Evolutionary conservation across 2,329 filamentous ascomycete species (phyloP).

Genomic region (Xylariaceae sp.): DNA sequence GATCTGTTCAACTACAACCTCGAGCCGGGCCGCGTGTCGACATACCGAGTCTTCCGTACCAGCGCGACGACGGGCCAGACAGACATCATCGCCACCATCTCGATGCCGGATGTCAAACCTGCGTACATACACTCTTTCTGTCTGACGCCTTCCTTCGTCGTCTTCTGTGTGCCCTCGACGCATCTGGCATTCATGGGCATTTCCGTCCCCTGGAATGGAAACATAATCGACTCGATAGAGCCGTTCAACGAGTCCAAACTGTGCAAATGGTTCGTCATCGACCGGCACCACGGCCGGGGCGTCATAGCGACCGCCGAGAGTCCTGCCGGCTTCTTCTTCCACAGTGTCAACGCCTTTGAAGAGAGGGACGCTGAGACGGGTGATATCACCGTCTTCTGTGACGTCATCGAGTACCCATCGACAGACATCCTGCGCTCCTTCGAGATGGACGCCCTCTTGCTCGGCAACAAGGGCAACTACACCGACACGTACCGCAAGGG

Average conservation of each 20-base stretch:
- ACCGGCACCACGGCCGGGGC: conserved; percentile 56
- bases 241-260: conserved; percentile 52
- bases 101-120: conserved; percentile 41
- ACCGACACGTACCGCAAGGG: conserved; percentile 37
- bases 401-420: conserved; percentile 59
- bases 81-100: conserved; percentile 64
- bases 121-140: conserved; percentile 84
- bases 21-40: conserved; percentile 49
- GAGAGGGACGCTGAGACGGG: conserved; percentile 39
- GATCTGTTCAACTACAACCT: conserved; percentile 81
- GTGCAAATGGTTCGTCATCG: conserved; percentile 69
- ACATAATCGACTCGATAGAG: conserved; percentile 62
- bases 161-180: conserved; percentile 67
- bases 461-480: conserved; percentile 44
- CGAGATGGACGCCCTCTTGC: conserved; percentile 64
- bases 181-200: conserved; percentile 54
- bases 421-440: conserved; percentile 60
- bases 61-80: conserved; percentile 59
- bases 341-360: conserved; percentile 73
- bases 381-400: conserved; percentile 53
- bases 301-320: conserved; percentile 65
- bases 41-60: conserved; percentile 65
- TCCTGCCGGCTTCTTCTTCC: conserved; percentile 70
- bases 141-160: conserved; percentile 62
- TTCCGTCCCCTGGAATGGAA: conserved; percentile 58